Evolutionary conservation across 768 basidiomycete genomes (phyloP), one percentile per base, ranked within the genome.

Genomic region (Kwoniella newhampshirensis): DNA sequence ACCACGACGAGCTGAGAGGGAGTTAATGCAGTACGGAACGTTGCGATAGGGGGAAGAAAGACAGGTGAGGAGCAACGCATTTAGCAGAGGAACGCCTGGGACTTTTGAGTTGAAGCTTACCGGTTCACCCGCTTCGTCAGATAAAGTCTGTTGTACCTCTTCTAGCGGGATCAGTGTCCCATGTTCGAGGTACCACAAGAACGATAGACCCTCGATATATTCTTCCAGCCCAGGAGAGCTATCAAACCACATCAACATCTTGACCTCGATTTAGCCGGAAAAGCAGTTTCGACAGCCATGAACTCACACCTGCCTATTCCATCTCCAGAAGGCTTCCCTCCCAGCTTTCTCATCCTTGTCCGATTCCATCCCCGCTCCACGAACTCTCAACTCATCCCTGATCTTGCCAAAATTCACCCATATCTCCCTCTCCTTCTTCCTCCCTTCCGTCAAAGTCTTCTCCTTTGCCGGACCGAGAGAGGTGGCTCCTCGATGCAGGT

Each of bases 191-290:
- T 88, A 97, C 75, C 92, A 83, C 0, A 88, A 82, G 72, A 97
- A 92, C 67, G 89, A 87, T 54, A 91, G 78, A 1, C 89, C 92
- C 75, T 98, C 96, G 62, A 97, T 89, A 77, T 91, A 98, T 78
- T 98, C 96, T 75, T 98, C 92, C 26, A 98, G 77, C 3, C 93
- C 80, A 2, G 77, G 77, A 8, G 79, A 77, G 25, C 75, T 79
- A 28, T 1, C 11, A 4, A 3, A n/a, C 35, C 15, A 2, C 50
- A 62, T 48, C 12, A 41, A 6, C 25, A 50, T 23, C 28, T 36
- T 13, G 21, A 13, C 45, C 9, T 6, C 23, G 25, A 23, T 26
- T 28, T 15, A 25, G 18, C 18, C 27, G 17, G 26, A 28, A 18
- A 44, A 12, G 20, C 42, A 46, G 44, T 25, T 45, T 25, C 17